phyloP scores from a whole-genome alignment of 768 basidiomycete species.

The Tricholoma flavovirens region DNA sequence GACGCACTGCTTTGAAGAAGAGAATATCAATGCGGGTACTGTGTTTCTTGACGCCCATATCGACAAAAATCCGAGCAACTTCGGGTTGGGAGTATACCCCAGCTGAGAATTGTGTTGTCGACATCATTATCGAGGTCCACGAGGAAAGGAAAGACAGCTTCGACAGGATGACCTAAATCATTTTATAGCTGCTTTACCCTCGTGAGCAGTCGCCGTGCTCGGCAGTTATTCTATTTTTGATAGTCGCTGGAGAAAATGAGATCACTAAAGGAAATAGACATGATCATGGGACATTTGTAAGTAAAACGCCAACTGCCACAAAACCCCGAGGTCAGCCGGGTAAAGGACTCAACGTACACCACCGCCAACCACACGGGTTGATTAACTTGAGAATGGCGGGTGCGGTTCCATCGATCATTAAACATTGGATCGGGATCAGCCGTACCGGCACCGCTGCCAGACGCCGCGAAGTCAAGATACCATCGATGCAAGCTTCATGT shows the following conservation, averaged over 20 bases:
- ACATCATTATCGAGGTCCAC: neutral
- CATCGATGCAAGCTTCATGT: too few species aligned
- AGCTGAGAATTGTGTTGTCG: neutral
- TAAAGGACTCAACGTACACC: too few species aligned
- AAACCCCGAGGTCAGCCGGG: too few species aligned
- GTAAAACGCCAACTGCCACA: too few species aligned
- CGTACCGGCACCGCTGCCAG: too few species aligned
- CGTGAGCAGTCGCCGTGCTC: neutral
- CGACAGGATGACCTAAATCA: neutral
- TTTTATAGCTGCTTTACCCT: neutral
- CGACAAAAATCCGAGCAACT: conserved; percentile 53
- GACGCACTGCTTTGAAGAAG: conserved; percentile 65
- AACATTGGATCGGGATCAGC: too few species aligned
- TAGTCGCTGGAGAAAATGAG: neutral
- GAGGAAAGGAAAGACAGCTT: neutral
- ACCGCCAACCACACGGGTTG: too few species aligned
- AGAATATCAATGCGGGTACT: conserved; percentile 51
- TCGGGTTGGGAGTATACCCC: conserved; percentile 43
- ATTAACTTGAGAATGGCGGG: too few species aligned
- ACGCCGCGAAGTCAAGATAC: too few species aligned
- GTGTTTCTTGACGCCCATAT: conserved; percentile 57
- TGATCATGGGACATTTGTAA: neutral
- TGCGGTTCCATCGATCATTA: too few species aligned
- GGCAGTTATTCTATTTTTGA: neutral
- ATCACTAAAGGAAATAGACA: neutral